Base-by-base conservation (phyloP, 305 asterid species). In the Ajuga reptans region DNA sequence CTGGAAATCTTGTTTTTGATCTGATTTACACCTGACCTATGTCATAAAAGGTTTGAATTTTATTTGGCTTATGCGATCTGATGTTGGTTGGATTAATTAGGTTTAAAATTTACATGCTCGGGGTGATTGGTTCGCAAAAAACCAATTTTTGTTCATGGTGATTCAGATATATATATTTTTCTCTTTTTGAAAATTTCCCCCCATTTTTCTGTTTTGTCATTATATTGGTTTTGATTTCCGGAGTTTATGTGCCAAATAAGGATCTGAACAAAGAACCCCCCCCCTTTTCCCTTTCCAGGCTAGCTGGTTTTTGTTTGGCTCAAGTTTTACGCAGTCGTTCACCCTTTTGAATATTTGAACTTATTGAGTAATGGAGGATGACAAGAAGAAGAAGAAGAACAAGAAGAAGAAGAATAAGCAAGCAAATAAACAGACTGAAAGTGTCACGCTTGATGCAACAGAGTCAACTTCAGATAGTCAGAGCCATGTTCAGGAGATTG, bases 341-440 rank as follows among this genome's bases (percentile, higher is more conserved):
- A 12, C 36, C 46, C 31, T 29, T 37, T 55, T 41, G 71, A 52
- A 46, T 16, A 10, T 43, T 67, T 65, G 70, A 78, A 41, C 42
- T 59, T 68, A 55, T 65, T 50, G 3, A 16, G 60, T 60, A 50
- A 80, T 83, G 87, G 84, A 77, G 78, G 84, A 73, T 45, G 87
- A 77, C 63, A 75, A 74, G 81, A 78, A 49, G 70, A 82, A 66
- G 74, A 72, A 68, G 66, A 82, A 65, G 52, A 77, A 58, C 71
- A 83, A 67, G 68, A 83, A 83, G 79, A 82, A 82, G 77, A 83
- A 80, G 76, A 80, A 76, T 61, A 78, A 70, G 78, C 83, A 78
- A 42, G 68, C 81, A 51, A 61, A 64, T 52, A 77, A 67, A 45
- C 74, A 53, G 33, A 73, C 67, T 45, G 84, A 82, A 65, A 74